Evolutionary conservation across 768 basidiomycete genomes (phyloP), one percentile per base, ranked within the genome.

Genomic region (Suillus fuscotomentosus): DNA sequence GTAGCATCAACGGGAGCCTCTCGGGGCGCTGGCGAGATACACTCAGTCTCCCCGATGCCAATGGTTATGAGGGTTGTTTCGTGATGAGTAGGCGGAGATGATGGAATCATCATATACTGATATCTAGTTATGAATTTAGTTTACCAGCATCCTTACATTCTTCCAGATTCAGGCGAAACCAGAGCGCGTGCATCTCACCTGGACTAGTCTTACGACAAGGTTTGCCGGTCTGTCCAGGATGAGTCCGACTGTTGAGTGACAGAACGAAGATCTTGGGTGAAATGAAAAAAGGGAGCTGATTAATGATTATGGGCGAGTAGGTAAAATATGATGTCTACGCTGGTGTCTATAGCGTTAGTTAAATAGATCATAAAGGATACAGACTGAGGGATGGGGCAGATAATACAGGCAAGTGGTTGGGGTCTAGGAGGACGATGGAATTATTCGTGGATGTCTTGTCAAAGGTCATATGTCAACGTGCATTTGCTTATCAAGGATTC

Each of bases 21-120:
- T 87, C 91, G 20, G 94, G 95, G 41, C 82, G 94, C 54, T 97
- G 94, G 94, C 81, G 94, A 66, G 95, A 97, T 70, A 91, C 90
- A 3, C 74, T 92, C 53, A 94, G 87, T 57, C 86, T 87, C 0
- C 74, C 82, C 11, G 76, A 84, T 38, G 78, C 83, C 36, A 76
- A 81, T 34, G 94, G 94, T 7, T 95, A 97, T 71, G 95, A 97
- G 78, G 95, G 94, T 3, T 91, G 88, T 73, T 94, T 91, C 73
- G 83, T 84, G 31, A 89, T 92, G 88, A 86, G 84, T 68, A 79
- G 90, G 63, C 82, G 90, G 66, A 77, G 82, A 69, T 88, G 67
- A 77, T 56, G 41, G 41, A 43, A 27, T 43, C 42, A 27, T 38
- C 42, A 8, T 60, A 20, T 9, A n/a, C 20, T 36, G 3, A 54